These are phyloP conservation scores for Lecanicillium sp. DNA, from an alignment of 2,329 filamentous ascomycete genomes.

Conservation along the genomic window DNA sequence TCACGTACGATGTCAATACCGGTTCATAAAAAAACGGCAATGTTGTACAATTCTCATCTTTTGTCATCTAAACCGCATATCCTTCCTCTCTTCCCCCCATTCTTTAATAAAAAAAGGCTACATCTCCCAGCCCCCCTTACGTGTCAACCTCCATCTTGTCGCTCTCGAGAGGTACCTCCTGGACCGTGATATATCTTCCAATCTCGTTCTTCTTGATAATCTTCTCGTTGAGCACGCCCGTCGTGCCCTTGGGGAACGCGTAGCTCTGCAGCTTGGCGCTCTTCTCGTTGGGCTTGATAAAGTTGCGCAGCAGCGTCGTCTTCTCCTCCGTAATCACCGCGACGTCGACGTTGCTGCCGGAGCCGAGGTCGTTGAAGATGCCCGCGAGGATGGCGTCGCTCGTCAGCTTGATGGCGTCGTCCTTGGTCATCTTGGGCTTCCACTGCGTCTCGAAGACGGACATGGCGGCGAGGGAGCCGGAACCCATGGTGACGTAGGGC, in stretches of 20 bases:
- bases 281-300: slow-evolving; percentile 87
- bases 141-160: slow-evolving; percentile 66
- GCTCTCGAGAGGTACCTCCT: slow-evolving; percentile 69
- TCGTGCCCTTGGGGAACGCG: slow-evolving; percentile 85
- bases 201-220: slow-evolving; percentile 92
- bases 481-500: slow-evolving; percentile 98
- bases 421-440: slow-evolving; percentile 69
- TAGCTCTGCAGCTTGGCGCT: slow-evolving; percentile 91
- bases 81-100: neutral
- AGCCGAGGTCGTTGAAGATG: slow-evolving; percentile 98
- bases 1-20: slow-evolving; percentile 8
- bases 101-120: no score
- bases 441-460: slow-evolving; percentile 95
- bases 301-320: slow-evolving; percentile 88
- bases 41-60: slow-evolving; percentile 13
- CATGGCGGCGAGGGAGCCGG: slow-evolving; percentile 93
- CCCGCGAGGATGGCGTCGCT: slow-evolving; percentile 87
- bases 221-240: slow-evolving; percentile 92
- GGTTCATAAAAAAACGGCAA: slow-evolving; percentile 13
- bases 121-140: slow-evolving; percentile 30
- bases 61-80: slow-evolving; percentile 2
- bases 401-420: slow-evolving; percentile 77
- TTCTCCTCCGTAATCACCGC: slow-evolving; percentile 93
- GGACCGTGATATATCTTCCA: slow-evolving; percentile 86
- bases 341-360: slow-evolving; percentile 94